Conservation (phyloP, 257 asterid genomes). For the Nicotiana attenuata region DNA sequence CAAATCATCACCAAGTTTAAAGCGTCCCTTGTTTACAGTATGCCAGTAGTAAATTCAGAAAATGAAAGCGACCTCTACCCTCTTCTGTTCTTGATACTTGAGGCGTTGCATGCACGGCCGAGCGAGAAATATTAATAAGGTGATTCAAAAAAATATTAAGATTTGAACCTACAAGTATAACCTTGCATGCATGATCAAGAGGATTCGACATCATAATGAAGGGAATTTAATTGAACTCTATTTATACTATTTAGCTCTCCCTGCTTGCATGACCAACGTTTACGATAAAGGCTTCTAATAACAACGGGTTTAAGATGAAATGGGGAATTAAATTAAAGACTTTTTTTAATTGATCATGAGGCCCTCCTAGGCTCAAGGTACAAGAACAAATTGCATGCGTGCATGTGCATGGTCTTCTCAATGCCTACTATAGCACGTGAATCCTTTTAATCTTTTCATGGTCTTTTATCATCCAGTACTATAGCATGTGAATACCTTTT, state of each 20-base stretch:
- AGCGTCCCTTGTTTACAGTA: background rate
- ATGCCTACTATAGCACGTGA: background rate
- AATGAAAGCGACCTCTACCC: background rate
- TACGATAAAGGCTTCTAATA: too few relatives aligned
- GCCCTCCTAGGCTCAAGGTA: background rate
- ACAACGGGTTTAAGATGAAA: too few relatives aligned
- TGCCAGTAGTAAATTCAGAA: background rate
- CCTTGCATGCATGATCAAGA: too few relatives aligned
- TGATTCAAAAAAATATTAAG: background rate
- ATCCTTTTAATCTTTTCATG: background rate
- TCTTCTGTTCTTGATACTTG: background rate
- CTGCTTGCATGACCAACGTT: too few relatives aligned
- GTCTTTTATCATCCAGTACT: slow-evolving; percentile 1
- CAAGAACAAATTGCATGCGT: slow-evolving; percentile 4
- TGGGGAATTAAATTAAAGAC: too few relatives aligned
- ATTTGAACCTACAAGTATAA: background rate
- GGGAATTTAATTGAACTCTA: background rate
- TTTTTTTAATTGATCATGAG: background rate
- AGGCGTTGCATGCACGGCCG: too few relatives aligned
- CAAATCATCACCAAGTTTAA: background rate
- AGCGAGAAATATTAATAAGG: background rate
- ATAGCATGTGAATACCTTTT: background rate
- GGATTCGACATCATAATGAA: background rate
- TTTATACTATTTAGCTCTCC: background rate
- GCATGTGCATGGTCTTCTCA: slow-evolving; percentile 8